These are phyloP conservation scores for Yamadazyma olivae DNA, from an alignment of 805 yeast species.

Conservation along the genomic window DNA sequence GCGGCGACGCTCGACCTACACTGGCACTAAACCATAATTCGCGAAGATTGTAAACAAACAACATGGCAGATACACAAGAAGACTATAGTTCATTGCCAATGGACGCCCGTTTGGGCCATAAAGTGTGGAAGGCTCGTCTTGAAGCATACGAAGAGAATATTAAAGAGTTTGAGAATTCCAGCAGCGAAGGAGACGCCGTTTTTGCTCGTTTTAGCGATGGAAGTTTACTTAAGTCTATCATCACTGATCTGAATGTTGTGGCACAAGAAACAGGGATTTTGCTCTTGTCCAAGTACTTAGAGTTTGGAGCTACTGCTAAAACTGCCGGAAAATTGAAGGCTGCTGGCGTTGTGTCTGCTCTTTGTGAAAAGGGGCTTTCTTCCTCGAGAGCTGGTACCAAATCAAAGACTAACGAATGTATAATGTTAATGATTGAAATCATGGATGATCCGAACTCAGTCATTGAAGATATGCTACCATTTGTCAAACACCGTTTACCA, in stretches of 20 bases:
- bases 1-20: no score
- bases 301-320: constrained; percentile 48
- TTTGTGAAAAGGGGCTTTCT: constrained; percentile 80
- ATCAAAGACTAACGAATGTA: constrained; percentile 57
- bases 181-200: constrained; percentile 53
- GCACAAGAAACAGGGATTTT: constrained; percentile 83
- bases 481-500: constrained; percentile 63
- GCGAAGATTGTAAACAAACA: constrained; percentile 8
- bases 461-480: constrained; percentile 64
- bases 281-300: constrained; percentile 52
- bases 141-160: constrained; percentile 72
- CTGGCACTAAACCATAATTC: no score
- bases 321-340: constrained; percentile 40
- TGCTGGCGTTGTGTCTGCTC: constrained; percentile 39
- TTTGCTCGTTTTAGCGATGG: constrained; percentile 53
- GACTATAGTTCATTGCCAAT: constrained; percentile 65
- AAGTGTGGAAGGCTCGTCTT: constrained; percentile 83
- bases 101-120: constrained; percentile 63
- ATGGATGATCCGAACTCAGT: constrained; percentile 59
- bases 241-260: constrained; percentile 80
- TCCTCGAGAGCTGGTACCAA: constrained; percentile 77
- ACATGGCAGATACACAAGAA: constrained; percentile 3
- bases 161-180: constrained; percentile 49
- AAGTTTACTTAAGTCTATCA: constrained; percentile 53
- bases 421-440: constrained; percentile 62